These are phyloP conservation scores for Labyrinthula sp. DNA, from an alignment of 352 stramenopile species.

Conservation along the genomic window DNA sequence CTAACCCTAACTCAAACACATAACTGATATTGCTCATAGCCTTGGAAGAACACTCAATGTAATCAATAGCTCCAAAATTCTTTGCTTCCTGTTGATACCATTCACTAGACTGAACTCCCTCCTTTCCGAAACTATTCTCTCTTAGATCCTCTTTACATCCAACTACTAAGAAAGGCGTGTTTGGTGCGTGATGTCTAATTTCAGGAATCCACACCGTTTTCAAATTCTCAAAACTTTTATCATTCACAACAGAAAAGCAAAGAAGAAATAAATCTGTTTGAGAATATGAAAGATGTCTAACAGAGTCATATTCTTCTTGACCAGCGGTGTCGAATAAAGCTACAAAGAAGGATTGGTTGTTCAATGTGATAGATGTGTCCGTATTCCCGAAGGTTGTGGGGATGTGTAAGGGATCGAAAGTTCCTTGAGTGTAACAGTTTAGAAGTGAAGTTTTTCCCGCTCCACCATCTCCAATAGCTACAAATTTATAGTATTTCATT, in stretches of 20 bases:
- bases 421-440: no score
- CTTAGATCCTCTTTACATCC: slow-evolving; percentile 14
- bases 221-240: slow-evolving; percentile 6
- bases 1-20: slow-evolving; percentile 12
- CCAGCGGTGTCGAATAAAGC: slow-evolving; percentile 79
- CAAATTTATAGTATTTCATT: no score
- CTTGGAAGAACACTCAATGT: slow-evolving; percentile 18
- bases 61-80: slow-evolving; percentile 12
- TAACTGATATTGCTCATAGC: slow-evolving; percentile 15
- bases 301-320: slow-evolving; percentile 80
- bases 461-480: no score
- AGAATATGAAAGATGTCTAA: slow-evolving; percentile 69
- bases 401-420: no score
- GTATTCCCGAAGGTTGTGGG: no score
- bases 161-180: slow-evolving; percentile 15
- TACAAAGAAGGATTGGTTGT: slow-evolving; percentile 72
- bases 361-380: no score
- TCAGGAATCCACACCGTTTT: slow-evolving; percentile 14
- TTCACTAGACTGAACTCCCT: not conserved
- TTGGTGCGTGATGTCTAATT: slow-evolving; percentile 1
- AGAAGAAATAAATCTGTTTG: slow-evolving; percentile 87
- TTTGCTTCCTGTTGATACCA: slow-evolving; percentile 13
- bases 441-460: no score
- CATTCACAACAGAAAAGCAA: slow-evolving; percentile 66
- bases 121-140: not conserved